Percentiles rank a stretch among this genome's conserved stretches.
Evolutionary conservation across 129 eudicot genomes (phyloP).

Genomic region (Silybum marianum): DNA sequence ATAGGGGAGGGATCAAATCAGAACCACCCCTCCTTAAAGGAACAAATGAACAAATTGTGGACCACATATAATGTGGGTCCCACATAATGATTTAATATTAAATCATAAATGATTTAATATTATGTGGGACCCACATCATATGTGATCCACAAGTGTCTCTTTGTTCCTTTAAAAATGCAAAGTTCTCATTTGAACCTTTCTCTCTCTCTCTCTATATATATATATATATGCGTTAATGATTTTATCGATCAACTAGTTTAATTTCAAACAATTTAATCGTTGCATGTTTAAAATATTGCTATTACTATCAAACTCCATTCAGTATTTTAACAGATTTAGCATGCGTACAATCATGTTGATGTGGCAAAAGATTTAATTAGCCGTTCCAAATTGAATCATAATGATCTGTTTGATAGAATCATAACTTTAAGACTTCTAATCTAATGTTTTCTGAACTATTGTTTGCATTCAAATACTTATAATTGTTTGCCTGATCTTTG

Average conservation of each 20-base stretch:
- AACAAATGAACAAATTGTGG: too few relatives aligned
- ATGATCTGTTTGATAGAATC: neutral
- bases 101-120: too few relatives aligned
- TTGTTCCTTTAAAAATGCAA: too few relatives aligned
- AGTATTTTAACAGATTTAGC: neutral
- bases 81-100: too few relatives aligned
- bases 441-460: neutral
- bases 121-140: too few relatives aligned
- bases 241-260: neutral
- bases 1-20: too few relatives aligned
- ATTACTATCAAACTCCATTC: conserved; percentile 1
- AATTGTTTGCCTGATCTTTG: neutral
- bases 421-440: neutral
- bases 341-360: neutral
- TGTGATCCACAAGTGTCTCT: too few relatives aligned
- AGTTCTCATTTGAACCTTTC: too few relatives aligned
- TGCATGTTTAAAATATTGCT: neutral
- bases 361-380: neutral
- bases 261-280: neutral
- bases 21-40: too few relatives aligned
- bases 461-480: neutral
- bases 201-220: too few relatives aligned
- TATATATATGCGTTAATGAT: neutral
- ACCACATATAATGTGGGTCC: too few relatives aligned
- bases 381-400: neutral